phyloP scores from a whole-genome alignment of 164 flowering plant species.

The Santalum album region DNA sequence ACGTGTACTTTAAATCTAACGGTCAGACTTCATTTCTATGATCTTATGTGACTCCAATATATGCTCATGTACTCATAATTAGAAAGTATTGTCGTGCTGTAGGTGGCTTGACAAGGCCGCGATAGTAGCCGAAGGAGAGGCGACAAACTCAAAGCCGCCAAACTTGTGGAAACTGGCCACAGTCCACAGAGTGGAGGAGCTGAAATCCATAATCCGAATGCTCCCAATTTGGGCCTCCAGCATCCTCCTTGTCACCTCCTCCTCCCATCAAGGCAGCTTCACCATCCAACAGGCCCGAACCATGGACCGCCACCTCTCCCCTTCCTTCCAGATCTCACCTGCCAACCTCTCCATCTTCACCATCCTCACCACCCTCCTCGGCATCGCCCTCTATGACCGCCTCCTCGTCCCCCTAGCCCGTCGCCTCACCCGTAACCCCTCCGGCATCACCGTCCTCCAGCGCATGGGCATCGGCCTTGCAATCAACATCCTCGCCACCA shows the following conservation, averaged over 20 bases:
- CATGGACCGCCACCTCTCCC: conserved; percentile 40
- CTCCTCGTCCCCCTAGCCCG: conserved; percentile 42
- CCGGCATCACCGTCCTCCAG: conserved; percentile 41
- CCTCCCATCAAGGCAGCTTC: conserved; percentile 35
- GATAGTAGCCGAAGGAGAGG: conserved; percentile 12
- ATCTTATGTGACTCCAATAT: no score
- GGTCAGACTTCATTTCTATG: no score
- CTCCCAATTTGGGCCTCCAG: conserved; percentile 44
- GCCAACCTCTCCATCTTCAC: conserved; percentile 36
- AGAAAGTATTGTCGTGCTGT: no score
- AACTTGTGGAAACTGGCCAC: conserved; percentile 45
- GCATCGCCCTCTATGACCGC: conserved; percentile 41
- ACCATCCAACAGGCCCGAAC: conserved; percentile 35
- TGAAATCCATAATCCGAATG: conserved; percentile 37
- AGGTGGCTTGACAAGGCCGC: conserved; percentile 31
- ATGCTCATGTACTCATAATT: no score
- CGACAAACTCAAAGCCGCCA: conserved; percentile 12
- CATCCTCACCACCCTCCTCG: conserved; percentile 24
- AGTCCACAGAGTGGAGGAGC: conserved; percentile 49
- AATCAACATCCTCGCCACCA: conserved; percentile 32
- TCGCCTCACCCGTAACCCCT: conserved; percentile 29
- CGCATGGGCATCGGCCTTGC: conserved; percentile 45
- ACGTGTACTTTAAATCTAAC: no score
- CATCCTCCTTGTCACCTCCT: conserved; percentile 26
- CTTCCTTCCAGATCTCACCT: conserved; percentile 41